phyloP scores from a whole-genome alignment of 306 rosid genomes.

The Dryas alaskensis region DNA sequence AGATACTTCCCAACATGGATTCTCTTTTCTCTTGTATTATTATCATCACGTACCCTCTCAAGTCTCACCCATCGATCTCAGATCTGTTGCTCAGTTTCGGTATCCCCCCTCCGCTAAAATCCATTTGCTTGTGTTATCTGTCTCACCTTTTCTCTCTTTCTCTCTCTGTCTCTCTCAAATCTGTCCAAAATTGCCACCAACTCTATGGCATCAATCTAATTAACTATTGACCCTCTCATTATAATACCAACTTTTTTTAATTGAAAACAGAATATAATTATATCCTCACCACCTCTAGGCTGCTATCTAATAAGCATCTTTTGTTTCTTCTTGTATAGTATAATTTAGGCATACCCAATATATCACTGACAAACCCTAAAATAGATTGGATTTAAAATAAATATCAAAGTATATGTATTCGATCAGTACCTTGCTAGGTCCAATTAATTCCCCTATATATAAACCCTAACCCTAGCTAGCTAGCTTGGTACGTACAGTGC shows the following conservation, averaged over 20 bases:
- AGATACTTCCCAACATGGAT: conserved; percentile 91
- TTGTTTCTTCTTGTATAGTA: conserved; percentile 44
- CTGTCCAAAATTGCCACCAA: conserved; percentile 90
- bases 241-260: conserved; percentile 33
- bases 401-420: too few species aligned
- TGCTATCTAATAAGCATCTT: conserved; percentile 47
- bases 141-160: conserved; percentile 32
- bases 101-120: conserved; percentile 35
- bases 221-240: conserved; percentile 33
- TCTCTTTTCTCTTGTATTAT: conserved; percentile 71
- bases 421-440: background rate
- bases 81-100: conserved; percentile 18
- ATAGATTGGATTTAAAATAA: too few species aligned
- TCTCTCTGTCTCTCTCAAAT: conserved; percentile 34
- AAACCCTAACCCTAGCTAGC: conserved; percentile 43
- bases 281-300: conserved; percentile 44
- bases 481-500: conserved; percentile 15
- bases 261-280: conserved; percentile 48
- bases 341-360: conserved; percentile 10
- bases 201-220: conserved; percentile 65
- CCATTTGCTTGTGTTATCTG: conserved; percentile 48
- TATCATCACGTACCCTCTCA: conserved; percentile 30
- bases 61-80: conserved; percentile 33
- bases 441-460: conserved; percentile 27
- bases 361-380: conserved; percentile 18